Percentiles rank a stretch among this genome's conserved stretches.
These are phyloP conservation scores for Ilyonectria robusta DNA, from an alignment of 2,329 filamentous ascomycete genomes.

Conservation along the genomic window DNA sequence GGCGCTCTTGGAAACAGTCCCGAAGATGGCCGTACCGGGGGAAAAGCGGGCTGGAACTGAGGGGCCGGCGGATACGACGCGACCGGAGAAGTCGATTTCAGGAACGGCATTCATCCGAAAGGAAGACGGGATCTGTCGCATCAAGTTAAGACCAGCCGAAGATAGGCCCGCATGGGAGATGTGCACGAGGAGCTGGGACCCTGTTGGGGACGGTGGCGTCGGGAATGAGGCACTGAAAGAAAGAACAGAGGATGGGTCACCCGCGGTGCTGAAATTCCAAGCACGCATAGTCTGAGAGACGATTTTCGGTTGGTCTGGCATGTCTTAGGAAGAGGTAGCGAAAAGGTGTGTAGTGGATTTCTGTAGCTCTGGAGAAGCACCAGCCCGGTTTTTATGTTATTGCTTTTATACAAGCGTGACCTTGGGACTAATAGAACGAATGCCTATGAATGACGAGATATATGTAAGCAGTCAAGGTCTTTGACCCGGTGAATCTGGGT, in stretches of 20 bases:
- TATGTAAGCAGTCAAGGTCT: background rate
- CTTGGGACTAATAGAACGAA: background rate
- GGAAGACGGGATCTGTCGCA: background rate
- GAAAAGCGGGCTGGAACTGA: background rate
- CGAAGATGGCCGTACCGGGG: slow-evolving; percentile 3
- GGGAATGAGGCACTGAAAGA: slow-evolving; percentile 1
- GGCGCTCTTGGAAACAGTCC: slow-evolving; percentile 7
- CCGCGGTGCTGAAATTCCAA: slow-evolving; percentile 1
- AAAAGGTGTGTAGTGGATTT: background rate
- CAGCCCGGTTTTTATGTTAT: background rate
- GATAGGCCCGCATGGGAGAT: slow-evolving; percentile 1
- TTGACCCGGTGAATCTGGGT: background rate
- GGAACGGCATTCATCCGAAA: background rate
- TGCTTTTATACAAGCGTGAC: background rate
- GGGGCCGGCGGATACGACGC: background rate
- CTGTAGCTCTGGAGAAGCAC: background rate
- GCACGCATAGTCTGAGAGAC: background rate
- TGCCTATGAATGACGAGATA: background rate
- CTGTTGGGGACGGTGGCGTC: background rate
- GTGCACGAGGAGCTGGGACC: slow-evolving; percentile 4
- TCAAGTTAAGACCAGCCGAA: slow-evolving; percentile 3
- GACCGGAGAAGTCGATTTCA: slow-evolving; percentile 11
- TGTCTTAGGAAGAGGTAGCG: background rate
- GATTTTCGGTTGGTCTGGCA: background rate
- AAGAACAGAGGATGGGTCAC: background rate